A percentile compares a stretch with the other conserved stretches of the same genome.
Conservation (phyloP, 2,329 filamentous ascomycete genomes). For the Huntiella savannae region DNA sequence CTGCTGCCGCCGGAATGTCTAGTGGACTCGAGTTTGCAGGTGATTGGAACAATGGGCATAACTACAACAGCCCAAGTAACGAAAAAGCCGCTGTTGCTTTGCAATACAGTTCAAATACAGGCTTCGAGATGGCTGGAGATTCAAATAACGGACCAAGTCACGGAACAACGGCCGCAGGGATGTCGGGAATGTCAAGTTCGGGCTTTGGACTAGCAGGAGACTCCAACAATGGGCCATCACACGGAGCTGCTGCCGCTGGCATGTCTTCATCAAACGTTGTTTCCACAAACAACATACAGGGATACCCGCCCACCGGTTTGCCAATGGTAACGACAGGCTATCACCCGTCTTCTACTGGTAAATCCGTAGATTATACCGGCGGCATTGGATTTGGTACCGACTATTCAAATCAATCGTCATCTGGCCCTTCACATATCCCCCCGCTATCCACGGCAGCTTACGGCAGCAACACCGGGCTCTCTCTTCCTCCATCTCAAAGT, state of each 20-base stretch:
- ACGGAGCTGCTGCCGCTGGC: no score
- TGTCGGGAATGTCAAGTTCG: neutral
- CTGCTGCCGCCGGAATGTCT: neutral
- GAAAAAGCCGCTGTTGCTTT: neutral
- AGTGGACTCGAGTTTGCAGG: neutral
- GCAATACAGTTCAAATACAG: neutral
- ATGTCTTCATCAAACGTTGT: no score
- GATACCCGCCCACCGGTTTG: no score
- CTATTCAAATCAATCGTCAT: neutral
- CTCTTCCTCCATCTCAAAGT: neutral
- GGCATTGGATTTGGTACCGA: neutral
- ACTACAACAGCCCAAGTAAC: neutral
- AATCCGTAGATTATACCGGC: neutral
- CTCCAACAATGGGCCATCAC: neutral
- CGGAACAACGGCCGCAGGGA: neutral
- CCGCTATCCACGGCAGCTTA: neutral
- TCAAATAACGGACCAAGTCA: neutral
- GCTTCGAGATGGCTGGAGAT: neutral
- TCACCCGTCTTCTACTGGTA: no score
- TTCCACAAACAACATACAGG: no score
- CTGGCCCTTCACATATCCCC: neutral
- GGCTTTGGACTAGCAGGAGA: neutral
- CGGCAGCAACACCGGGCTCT: slow-evolving; percentile 3
- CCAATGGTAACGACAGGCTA: no score
- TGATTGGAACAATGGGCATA: neutral